Percentiles rank a stretch among this genome's conserved stretches.
phyloP scores from a whole-genome alignment of 2,329 filamentous ascomycete species.

The Grosmannia huntii region DNA sequence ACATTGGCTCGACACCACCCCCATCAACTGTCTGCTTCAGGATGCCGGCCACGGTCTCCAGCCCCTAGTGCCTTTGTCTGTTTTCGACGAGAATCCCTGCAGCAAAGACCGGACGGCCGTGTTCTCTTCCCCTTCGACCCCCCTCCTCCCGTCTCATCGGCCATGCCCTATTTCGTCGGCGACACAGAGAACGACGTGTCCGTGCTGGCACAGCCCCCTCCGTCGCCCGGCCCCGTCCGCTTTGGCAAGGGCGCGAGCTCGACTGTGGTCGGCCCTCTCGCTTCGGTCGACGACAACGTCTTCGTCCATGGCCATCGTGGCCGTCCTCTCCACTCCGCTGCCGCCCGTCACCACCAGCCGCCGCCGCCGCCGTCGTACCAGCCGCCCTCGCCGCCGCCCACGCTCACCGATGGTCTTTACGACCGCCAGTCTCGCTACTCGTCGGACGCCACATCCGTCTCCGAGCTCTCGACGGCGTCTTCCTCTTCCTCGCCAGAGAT shows the following conservation, averaged over 20 bases:
- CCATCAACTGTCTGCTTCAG: too few relatives aligned
- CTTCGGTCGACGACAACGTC: constrained; percentile 7
- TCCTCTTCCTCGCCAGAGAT: constrained; percentile 10
- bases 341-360: background rate
- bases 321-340: background rate
- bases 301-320: constrained; percentile 5
- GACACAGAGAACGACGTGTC: constrained; percentile 8
- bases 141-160: background rate
- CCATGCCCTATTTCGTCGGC: constrained; percentile 9
- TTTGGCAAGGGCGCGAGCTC: constrained; percentile 5
- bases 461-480: constrained; percentile 5
- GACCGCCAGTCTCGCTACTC: constrained; percentile 1
- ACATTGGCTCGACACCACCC: too few relatives aligned
- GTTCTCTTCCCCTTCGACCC: background rate
- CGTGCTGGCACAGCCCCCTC: constrained; percentile 2
- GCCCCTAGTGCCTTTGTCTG: background rate
- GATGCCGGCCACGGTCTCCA: too few relatives aligned
- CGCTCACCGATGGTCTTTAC: constrained; percentile 6
- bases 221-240: background rate
- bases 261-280: constrained; percentile 1
- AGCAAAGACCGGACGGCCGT: background rate
- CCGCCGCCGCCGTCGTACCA: background rate
- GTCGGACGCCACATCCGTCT: background rate
- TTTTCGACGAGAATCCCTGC: background rate
- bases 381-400: constrained; percentile 4